Evolutionary conservation across 2,329 filamentous ascomycete genomes (phyloP).

Genomic region (Phyllosticta paracitricarpa): DNA sequence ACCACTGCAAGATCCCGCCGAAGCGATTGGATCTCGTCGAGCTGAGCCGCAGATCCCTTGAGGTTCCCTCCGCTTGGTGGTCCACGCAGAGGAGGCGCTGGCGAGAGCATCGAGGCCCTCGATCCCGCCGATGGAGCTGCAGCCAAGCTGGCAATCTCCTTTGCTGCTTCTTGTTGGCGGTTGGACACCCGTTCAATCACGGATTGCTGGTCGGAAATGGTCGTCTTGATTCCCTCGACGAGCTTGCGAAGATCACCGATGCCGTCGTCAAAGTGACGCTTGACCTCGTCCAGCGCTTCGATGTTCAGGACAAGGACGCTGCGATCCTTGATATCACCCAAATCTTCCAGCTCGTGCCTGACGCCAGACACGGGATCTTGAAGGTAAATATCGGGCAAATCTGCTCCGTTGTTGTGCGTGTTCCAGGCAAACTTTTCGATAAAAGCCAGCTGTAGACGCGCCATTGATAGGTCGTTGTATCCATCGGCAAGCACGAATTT

Average conservation of each 20-base stretch:
- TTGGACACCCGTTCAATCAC: slow-evolving; percentile 82
- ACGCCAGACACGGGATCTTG: slow-evolving; percentile 93
- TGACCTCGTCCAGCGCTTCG: slow-evolving; percentile 89
- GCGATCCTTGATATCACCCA: slow-evolving; percentile 86
- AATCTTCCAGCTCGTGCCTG: slow-evolving; percentile 90
- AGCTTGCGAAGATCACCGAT: slow-evolving; percentile 69
- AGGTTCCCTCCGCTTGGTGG: slow-evolving; percentile 16
- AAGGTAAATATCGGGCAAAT: slow-evolving; percentile 94
- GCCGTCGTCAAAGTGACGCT: slow-evolving; percentile 89
- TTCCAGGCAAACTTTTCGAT: slow-evolving; percentile 99
- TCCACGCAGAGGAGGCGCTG: slow-evolving; percentile 16
- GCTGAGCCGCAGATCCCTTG: slow-evolving; percentile 46
- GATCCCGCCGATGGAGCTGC: slow-evolving; percentile 31
- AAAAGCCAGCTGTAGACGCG: slow-evolving; percentile 84
- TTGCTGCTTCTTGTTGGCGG: slow-evolving; percentile 78
- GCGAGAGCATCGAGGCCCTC: slow-evolving; percentile 24
- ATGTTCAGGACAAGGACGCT: slow-evolving; percentile 92
- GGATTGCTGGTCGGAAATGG: slow-evolving; percentile 71
- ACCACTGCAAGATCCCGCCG: slow-evolving; percentile 83
- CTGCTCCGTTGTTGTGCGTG: slow-evolving; percentile 83
- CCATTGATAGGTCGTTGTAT: slow-evolving; percentile 72
- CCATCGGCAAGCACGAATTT: slow-evolving; percentile 87
- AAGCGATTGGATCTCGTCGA: slow-evolving; percentile 70
- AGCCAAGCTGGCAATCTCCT: slow-evolving; percentile 66
- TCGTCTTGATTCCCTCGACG: slow-evolving; percentile 76